Conservation (phyloP, 1,139 yeast species). For the Zygosaccharomyces sapae region DNA sequence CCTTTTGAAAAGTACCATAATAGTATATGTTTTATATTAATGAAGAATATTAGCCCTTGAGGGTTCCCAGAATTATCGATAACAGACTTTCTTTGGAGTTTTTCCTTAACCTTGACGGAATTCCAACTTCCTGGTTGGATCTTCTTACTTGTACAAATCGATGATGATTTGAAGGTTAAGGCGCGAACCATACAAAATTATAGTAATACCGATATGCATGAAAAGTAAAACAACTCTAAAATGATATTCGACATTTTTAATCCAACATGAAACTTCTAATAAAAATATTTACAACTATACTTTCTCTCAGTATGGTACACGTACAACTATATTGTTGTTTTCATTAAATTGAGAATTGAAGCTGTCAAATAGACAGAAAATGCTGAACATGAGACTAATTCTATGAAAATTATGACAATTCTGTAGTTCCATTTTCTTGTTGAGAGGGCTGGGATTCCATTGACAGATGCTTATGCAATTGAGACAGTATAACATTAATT, state of each 20-base stretch:
- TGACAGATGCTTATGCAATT: constrained; percentile 43
- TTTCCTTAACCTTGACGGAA: no score
- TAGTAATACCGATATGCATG: no score
- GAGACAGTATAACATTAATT: constrained; percentile 51
- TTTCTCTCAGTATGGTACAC: constrained; percentile 3
- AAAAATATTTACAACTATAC: constrained; percentile 1
- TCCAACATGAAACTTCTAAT: background rate
- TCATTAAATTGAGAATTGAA: background rate
- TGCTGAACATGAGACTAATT: background rate
- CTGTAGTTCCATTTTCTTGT: background rate
- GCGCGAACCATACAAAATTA: no score
- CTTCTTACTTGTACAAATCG: no score
- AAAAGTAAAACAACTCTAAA: no score
- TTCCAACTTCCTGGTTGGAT: no score
- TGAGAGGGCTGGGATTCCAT: constrained; percentile 21
- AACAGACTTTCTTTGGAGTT: no score
- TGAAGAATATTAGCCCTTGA: no score
- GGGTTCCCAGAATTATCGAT: no score
- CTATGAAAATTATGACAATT: background rate
- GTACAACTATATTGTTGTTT: background rate
- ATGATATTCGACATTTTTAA: background rate
- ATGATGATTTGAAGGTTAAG: no score
- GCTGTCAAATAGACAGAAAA: background rate
- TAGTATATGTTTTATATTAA: background rate
- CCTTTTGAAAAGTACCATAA: constrained; percentile 9